Base-by-base conservation (phyloP, 164 flowering plant species). In the Santalum album region DNA sequence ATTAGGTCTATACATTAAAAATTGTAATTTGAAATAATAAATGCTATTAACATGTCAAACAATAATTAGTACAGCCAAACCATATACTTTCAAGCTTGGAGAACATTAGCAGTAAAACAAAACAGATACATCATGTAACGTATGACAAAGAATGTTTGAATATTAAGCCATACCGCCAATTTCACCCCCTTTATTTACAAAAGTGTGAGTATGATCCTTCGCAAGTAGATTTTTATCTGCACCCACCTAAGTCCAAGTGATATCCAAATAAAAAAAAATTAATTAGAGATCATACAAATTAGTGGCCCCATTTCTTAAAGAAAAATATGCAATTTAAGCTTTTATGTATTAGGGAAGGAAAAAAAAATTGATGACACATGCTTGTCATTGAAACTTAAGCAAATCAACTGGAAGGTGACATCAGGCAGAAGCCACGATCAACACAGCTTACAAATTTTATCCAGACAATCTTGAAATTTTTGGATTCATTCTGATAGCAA, bases 191-290 rank as follows among this genome's bases (percentile, higher is more conserved):
- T 72, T 80, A 66, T 92, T 92, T 16, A 92, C 76, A 55, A 89
- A 92, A 55, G 91, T 92, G 67, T 92, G 99, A 64, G 95, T 87
- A 50, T 92, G 99, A 69, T 92, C 99, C 81, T 92, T 92, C 65
- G 87, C 96, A 64, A 88, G 96, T 54, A 92, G 72, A 80, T 92
- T 92, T 63, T 82, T 66, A 7, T 83, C 86, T 26, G 96, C 99
- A 49, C 96, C 99, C 14, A 92, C 99, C 98, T 92, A 64, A 7
- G 53, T 50, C 39, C 51, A 58, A 35, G 35, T 23, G 48, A 53
- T 47, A 46, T 25, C 12, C 35, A 49, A 50, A 27, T 61, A 47
- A 65, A 65, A 32, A 9, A 27, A 42, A 4, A 29, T 29, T 29
- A 29, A 29, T 29, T 9, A 66, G 50, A 58, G 56, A 53, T 14